Percentiles rank a stretch among this genome's conserved stretches.
Evolutionary conservation across 345 rosid species (phyloP).

Genomic region (Citrus medica): DNA sequence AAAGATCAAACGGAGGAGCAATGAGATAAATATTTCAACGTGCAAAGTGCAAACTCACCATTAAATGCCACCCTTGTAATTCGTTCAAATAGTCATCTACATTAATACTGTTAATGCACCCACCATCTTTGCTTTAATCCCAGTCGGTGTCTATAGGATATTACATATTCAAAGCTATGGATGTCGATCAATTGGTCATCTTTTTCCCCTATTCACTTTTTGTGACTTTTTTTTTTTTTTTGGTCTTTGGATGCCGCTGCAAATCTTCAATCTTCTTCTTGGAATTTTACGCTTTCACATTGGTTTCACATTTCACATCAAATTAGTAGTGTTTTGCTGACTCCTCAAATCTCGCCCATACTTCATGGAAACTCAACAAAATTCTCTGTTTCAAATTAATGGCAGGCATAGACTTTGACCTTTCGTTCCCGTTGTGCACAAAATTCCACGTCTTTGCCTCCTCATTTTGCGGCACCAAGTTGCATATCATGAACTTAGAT

Average conservation of each 20-base stretch:
- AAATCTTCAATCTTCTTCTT: background rate
- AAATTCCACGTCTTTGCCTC: background rate
- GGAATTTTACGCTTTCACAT: slow-evolving; percentile 7
- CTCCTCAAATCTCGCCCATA: background rate
- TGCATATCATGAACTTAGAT: background rate
- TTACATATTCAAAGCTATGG: background rate
- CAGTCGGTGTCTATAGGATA: too few relatives aligned
- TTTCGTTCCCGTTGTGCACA: background rate
- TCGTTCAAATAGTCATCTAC: background rate
- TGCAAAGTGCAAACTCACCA: background rate
- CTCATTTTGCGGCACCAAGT: background rate
- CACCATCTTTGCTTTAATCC: too few relatives aligned
- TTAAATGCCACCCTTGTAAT: background rate
- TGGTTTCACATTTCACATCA: background rate
- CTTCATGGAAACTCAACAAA: background rate
- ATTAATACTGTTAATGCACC: background rate
- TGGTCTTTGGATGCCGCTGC: background rate
- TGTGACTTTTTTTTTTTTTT: too few relatives aligned
- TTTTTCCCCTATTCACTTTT: background rate
- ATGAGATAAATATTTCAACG: background rate
- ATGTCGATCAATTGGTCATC: background rate
- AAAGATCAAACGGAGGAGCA: background rate
- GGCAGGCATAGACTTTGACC: background rate
- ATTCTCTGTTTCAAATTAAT: background rate
- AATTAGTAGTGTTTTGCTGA: background rate